A percentile compares a stretch with the other conserved stretches of the same genome.
phyloP scores from a whole-genome alignment of 192 early-diverging fungal species.

The Coemansia sp. region DNA sequence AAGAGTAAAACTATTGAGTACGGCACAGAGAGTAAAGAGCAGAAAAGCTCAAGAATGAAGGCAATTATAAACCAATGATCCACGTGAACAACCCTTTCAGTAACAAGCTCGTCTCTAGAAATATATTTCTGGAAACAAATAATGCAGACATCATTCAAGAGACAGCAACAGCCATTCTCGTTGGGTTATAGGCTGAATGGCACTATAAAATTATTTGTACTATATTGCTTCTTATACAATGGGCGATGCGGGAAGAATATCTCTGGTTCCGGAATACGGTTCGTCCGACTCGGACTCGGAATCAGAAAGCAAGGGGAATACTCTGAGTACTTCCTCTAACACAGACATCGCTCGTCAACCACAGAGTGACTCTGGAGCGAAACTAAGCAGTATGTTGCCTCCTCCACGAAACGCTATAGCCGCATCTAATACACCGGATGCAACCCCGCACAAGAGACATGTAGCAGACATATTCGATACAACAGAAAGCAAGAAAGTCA shows the following conservation, averaged over 20 bases:
- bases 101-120: background rate
- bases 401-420: slow-evolving; percentile 16
- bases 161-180: background rate
- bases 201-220: background rate
- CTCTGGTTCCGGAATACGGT: slow-evolving; percentile 40
- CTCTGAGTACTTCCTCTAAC: background rate
- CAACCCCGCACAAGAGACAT: background rate
- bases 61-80: slow-evolving; percentile 1
- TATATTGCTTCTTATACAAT: slow-evolving; percentile 6
- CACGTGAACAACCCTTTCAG: slow-evolving; percentile 6
- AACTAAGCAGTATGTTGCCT: slow-evolving; percentile 38
- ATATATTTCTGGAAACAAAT: background rate
- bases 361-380: slow-evolving; percentile 13
- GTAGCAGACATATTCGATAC: background rate
- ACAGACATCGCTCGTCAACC: background rate
- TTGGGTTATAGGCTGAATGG: background rate
- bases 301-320: slow-evolving; percentile 1
- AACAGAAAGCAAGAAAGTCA: slow-evolving; percentile 13
- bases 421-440: background rate
- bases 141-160: background rate
- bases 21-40: background rate
- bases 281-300: slow-evolving; percentile 38
- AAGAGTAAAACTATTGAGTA: background rate
- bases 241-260: slow-evolving; percentile 14
- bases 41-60: background rate